These are phyloP conservation scores for Aspergillus ibericus DNA, from an alignment of 2,329 filamentous ascomycete genomes.

Conservation along the genomic window DNA sequence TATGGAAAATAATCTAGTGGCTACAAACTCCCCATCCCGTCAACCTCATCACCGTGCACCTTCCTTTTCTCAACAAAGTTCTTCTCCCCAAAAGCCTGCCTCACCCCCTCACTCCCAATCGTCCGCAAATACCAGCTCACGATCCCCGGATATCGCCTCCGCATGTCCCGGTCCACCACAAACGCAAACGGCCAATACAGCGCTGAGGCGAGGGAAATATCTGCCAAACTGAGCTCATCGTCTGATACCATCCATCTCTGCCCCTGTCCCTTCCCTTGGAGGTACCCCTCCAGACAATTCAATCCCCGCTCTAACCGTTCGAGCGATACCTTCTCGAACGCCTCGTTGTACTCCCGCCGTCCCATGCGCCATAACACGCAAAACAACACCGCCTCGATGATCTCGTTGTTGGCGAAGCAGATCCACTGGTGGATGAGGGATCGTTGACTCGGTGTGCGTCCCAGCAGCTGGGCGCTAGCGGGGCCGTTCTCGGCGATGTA, in stretches of 20 bases:
- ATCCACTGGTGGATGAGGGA: constrained; percentile 51
- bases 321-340: constrained; percentile 17
- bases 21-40: too few species aligned
- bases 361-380: constrained; percentile 25
- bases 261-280: constrained; percentile 8
- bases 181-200: constrained; percentile 28
- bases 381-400: constrained; percentile 18
- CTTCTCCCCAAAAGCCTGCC: constrained; percentile 12
- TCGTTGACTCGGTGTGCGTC: constrained; percentile 41
- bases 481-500: constrained; percentile 51
- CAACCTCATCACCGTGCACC: too few species aligned
- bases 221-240: constrained; percentile 28
- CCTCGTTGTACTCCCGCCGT: constrained; percentile 21
- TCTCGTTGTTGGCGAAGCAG: constrained; percentile 40
- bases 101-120: constrained; percentile 2
- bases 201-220: constrained; percentile 26
- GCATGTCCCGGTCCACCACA: constrained; percentile 28
- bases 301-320: constrained; percentile 23
- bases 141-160: constrained; percentile 23
- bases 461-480: constrained; percentile 46
- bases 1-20: too few species aligned
- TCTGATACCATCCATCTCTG: constrained; percentile 23
- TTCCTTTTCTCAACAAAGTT: constrained; percentile 11
- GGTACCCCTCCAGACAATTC: constrained; percentile 19
- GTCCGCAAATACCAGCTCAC: constrained; percentile 22